Conservation (phyloP, 2,329 filamentous ascomycete species). For the Aotearoamyces nothofagi region DNA sequence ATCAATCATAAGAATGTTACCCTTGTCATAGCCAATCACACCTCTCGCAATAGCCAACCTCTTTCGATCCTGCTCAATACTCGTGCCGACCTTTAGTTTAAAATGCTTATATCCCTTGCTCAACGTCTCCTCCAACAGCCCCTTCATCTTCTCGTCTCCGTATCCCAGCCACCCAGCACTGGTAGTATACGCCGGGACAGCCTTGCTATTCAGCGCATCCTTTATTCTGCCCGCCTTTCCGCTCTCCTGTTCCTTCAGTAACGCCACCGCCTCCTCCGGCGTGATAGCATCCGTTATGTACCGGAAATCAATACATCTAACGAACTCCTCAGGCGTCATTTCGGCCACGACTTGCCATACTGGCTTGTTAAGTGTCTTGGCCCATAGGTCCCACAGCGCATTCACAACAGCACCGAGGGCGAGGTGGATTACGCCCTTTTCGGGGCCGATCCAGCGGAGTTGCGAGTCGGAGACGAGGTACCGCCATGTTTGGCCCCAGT, state of each 20-base stretch:
- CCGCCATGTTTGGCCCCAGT: slow-evolving; percentile 81
- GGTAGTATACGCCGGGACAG: slow-evolving; percentile 81
- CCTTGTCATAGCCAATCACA: slow-evolving; percentile 65
- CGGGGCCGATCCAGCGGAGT: slow-evolving; percentile 80
- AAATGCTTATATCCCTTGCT: slow-evolving; percentile 66
- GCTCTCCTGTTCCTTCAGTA: slow-evolving; percentile 48
- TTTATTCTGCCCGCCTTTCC: slow-evolving; percentile 55
- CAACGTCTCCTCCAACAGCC: slow-evolving; percentile 55
- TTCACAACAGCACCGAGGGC: slow-evolving; percentile 78
- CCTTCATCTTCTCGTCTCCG: slow-evolving; percentile 69
- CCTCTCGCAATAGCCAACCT: slow-evolving; percentile 59
- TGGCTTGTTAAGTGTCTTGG: slow-evolving; percentile 67
- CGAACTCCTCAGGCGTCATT: slow-evolving; percentile 75
- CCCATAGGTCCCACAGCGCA: slow-evolving; percentile 85
- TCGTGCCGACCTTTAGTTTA: slow-evolving; percentile 73
- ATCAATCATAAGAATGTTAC: slow-evolving; percentile 80
- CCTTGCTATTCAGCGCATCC: slow-evolving; percentile 55
- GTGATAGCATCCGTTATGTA: slow-evolving; percentile 86
- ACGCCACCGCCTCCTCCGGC: slow-evolving; percentile 59
- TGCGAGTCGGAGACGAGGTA: slow-evolving; percentile 81
- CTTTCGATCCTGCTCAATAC: slow-evolving; percentile 52
- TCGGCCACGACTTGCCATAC: slow-evolving; percentile 80
- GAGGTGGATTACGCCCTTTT: slow-evolving; percentile 85
- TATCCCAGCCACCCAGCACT: slow-evolving; percentile 81
- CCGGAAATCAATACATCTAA: slow-evolving; percentile 76